Evolutionary conservation across 1,284 basidiomycete species (phyloP), one percentile per base, ranked within the genome.

Genomic region (Rugosomyces carneus): DNA sequence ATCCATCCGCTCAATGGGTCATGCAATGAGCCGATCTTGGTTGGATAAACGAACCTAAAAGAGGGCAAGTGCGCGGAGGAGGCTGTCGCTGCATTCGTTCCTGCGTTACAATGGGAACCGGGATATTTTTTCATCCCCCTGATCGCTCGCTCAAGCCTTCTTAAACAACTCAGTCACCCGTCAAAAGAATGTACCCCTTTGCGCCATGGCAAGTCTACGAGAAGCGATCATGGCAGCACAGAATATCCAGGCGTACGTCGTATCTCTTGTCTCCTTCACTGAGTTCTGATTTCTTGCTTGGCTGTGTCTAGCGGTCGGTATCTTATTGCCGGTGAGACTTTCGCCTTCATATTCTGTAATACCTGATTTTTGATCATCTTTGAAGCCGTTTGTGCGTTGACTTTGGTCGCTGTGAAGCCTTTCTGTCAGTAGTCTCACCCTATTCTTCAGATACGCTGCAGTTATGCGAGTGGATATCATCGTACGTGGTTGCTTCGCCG

Each of bases 401-500:
- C 34, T 26, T 26, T 21, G 23, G 3, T 18, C 42, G 5, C 15
- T 15, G 13, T 16, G 4, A 8, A 13, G 4, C 6, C 29, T 13
- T 31, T 31, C 4, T 8, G 4, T 13, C 8, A 11, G 9, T 10
- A 20, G 6, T 36, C 19, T 31, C 36, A 16, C 13, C 34, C 4
- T 15, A 8, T 18, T 32, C 35, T 11, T 4, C n/a, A 53, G 52
- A 51, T 40, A 43, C 35, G 2, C 20, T 53, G 23, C 47, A 49
- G 31, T 2, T 53, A 1, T 49, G 40, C 29, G 52, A 53, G 42
- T 53, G 52, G 52, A 13, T 51, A 21, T 35, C 20, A 18, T 40
- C 46, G 52, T 53, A 47, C 41, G 52, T 38, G 1, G 20, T 11
- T 20, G 4, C 24, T 6, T 26, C 31, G 13, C 27, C 31, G 20